Conservation (phyloP, 352 stramenopile genomes). For the Globisporangium parvum region DNA sequence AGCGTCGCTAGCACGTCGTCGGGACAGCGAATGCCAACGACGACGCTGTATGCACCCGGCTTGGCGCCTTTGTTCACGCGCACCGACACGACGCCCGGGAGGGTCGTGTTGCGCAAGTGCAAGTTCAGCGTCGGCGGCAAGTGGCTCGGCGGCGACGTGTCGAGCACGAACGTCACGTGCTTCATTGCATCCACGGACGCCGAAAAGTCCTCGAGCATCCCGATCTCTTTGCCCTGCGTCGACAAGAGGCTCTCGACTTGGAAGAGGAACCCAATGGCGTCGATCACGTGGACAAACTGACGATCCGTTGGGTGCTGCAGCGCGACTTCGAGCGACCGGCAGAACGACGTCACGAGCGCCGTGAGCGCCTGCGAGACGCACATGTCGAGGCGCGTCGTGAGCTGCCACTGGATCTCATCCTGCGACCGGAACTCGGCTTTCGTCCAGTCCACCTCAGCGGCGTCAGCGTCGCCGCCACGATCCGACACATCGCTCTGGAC, state of each 20-base stretch:
- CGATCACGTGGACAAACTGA: slow-evolving; percentile 53
- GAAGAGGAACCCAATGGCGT: slow-evolving; percentile 74
- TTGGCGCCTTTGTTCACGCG: slow-evolving; percentile 47
- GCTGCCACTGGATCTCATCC: slow-evolving; percentile 72
- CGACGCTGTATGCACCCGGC: slow-evolving; percentile 36
- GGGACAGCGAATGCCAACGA: slow-evolving; percentile 52
- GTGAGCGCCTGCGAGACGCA: slow-evolving; percentile 74
- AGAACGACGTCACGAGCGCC: slow-evolving; percentile 67
- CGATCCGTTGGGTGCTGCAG: slow-evolving; percentile 55
- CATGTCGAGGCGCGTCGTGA: slow-evolving; percentile 74
- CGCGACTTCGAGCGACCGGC: slow-evolving; percentile 57
- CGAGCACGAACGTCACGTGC: slow-evolving; percentile 59
- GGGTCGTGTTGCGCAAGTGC: slow-evolving; percentile 63
- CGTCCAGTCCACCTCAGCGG: slow-evolving; percentile 42
- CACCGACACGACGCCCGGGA: slow-evolving; percentile 71
- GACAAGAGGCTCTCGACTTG: slow-evolving; percentile 92
- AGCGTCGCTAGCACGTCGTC: slow-evolving; percentile 34
- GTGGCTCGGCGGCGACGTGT: slow-evolving; percentile 51
- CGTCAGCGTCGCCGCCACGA: slow-evolving; percentile 14
- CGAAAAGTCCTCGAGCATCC: slow-evolving; percentile 92
- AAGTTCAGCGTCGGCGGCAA: slow-evolving; percentile 68
- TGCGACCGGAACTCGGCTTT: slow-evolving; percentile 33
- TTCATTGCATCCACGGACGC: slow-evolving; percentile 74
- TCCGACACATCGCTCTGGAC: slow-evolving; percentile 40
- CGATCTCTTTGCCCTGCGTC: slow-evolving; percentile 92